Evolutionary conservation across 2,329 filamentous ascomycete species (phyloP), one percentile per base, ranked within the genome.

Genomic region (Monosporascus sp.): DNA sequence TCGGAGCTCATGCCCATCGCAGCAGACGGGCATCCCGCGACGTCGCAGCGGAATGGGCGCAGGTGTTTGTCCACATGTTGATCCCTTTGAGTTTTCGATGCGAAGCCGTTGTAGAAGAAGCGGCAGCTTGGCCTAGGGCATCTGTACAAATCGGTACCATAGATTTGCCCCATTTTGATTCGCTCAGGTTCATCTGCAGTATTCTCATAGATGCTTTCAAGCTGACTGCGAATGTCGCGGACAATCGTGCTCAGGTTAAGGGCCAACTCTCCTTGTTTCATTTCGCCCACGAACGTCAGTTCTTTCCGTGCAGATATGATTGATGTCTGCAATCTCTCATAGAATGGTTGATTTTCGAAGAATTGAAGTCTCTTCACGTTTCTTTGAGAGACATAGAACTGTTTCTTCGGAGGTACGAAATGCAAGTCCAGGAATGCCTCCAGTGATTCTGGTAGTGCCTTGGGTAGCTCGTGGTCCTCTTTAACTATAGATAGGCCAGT

Each of bases 61-160:
- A 67, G 60, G 50, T 76, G 72, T 3, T 65, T 56, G 24, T 61
- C 58, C 37, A 69, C 50, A 52, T 75, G 72, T 8, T 63, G 44
- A 6, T 74, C 65, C n/a, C 68, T 60, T 17, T 56, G 49, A 46
- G 56, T 55, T 0, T 48, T 51, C 31, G 67, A 66, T 4, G 56
- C 50, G 54, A 75, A 75, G 0, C 73, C 72, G 48, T 73, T 63
- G 27, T 70, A 66, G 53, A 75, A 75, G 56, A 70, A 72, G 37
- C 58, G 66, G 55, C 72, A 75, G n/a, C 63, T 70, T 27, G 68
- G 56, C 37, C 62, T 67, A 1, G 63, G 61, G 52, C 72, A 75
- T 56, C 73, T 74, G 64, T 67, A 73, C 7, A 56, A 54, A 5
- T 64, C 67, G 2, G 57, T 18, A 6, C 73, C 71, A 50, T 75